Conservation (phyloP, 2,329 filamentous ascomycete genomes). For the Dactylellina sp. region DNA sequence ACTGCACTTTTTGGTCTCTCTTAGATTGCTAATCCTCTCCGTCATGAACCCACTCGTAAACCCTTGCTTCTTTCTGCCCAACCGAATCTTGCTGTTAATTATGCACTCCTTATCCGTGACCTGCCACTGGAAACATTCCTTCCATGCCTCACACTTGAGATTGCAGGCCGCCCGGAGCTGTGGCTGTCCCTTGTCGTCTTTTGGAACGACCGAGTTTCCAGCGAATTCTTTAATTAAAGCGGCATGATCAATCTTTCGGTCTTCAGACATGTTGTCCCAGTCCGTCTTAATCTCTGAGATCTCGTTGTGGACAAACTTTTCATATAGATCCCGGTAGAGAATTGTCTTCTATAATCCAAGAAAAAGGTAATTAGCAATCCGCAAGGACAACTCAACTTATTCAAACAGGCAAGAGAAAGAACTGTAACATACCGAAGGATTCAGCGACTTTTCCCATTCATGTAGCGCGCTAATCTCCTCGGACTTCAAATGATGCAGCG, state of each 20-base stretch:
- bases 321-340: constrained; percentile 38
- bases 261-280: constrained; percentile 41
- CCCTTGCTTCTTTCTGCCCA: constrained; percentile 23
- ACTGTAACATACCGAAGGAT: constrained; percentile 25
- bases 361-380: background rate
- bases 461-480: constrained; percentile 35
- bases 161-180: constrained; percentile 15
- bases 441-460: constrained; percentile 39
- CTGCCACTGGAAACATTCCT: constrained; percentile 39
- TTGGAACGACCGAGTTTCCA: constrained; percentile 1
- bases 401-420: background rate
- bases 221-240: constrained; percentile 14
- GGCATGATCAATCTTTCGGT: constrained; percentile 5
- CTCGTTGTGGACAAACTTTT: constrained; percentile 34
- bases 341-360: constrained; percentile 24
- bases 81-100: constrained; percentile 3
- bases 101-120: constrained; percentile 35
- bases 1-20: constrained; percentile 21
- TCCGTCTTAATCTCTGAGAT: constrained; percentile 16
- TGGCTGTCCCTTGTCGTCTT: constrained; percentile 26
- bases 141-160: constrained; percentile 28
- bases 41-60: constrained; percentile 32
- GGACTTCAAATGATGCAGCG: constrained; percentile 43
- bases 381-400: background rate
- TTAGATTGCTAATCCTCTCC: constrained; percentile 16